Percentiles rank a stretch among this genome's conserved stretches.
phyloP scores from a whole-genome alignment of 495 filamentous ascomycete species.

The Hyphodiscus hymeniophilus region DNA sequence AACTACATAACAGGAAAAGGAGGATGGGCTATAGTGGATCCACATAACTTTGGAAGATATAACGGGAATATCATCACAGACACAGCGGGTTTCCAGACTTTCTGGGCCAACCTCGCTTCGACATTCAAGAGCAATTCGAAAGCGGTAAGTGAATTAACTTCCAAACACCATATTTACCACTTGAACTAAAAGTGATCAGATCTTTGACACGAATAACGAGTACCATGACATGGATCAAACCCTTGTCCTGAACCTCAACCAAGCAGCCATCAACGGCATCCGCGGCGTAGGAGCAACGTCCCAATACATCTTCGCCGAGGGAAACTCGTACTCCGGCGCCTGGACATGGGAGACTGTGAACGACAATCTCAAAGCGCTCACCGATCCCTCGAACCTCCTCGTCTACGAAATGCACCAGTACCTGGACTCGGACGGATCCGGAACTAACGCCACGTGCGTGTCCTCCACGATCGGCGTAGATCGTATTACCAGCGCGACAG shows the following conservation, averaged over 20 bases:
- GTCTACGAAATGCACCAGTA: constrained; percentile 44
- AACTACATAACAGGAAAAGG: constrained; percentile 48
- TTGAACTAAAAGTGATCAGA: constrained; percentile 14
- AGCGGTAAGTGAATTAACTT: constrained; percentile 24
- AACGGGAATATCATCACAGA: constrained; percentile 48
- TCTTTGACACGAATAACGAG: constrained; percentile 59
- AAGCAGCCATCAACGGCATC: constrained; percentile 52
- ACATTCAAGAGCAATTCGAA: constrained; percentile 44
- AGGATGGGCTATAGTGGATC: constrained; percentile 47
- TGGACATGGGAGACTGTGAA: constrained; percentile 29
- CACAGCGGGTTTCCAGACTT: constrained; percentile 41
- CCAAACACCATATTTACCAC: background rate
- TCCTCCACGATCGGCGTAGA: constrained; percentile 51
- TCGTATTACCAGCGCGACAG: constrained; percentile 54
- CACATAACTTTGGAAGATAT: constrained; percentile 56
- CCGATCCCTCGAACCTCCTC: constrained; percentile 41
- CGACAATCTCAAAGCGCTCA: constrained; percentile 36
- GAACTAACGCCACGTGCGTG: constrained; percentile 48
- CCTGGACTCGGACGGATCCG: constrained; percentile 49
- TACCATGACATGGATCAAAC: constrained; percentile 53
- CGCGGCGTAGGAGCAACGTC: constrained; percentile 50
- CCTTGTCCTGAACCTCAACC: constrained; percentile 52
- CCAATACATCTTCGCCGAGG: constrained; percentile 59
- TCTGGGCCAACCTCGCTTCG: constrained; percentile 49
- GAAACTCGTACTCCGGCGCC: constrained; percentile 31